Evolutionary conservation across 345 rosid genomes (phyloP).

Genomic region (Eucalyptus dawsonii): DNA sequence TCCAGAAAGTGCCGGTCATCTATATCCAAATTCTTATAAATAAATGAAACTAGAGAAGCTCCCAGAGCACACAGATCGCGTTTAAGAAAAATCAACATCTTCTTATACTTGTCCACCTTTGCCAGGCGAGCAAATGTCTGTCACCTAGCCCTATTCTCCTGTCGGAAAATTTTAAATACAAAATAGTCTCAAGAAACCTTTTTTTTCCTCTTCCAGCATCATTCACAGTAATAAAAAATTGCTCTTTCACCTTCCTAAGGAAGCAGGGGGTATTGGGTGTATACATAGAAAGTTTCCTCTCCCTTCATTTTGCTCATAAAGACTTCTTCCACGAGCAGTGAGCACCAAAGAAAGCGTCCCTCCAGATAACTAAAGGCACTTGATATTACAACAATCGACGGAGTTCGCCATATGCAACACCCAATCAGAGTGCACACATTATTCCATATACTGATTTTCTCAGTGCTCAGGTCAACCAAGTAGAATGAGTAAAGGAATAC

Average conservation of each 20-base stretch:
- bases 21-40: background rate
- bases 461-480: background rate
- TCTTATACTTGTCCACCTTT: background rate
- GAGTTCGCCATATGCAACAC: background rate
- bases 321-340: background rate
- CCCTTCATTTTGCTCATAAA: background rate
- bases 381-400: background rate
- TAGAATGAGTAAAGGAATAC: background rate
- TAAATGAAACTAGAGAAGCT: background rate
- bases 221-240: background rate
- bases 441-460: background rate
- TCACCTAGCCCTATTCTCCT: background rate
- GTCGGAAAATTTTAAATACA: background rate
- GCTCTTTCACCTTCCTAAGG: background rate
- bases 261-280: background rate
- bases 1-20: background rate
- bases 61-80: background rate
- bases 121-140: background rate
- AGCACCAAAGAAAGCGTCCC: background rate
- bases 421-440: background rate
- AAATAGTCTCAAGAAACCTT: background rate
- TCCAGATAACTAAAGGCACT: background rate
- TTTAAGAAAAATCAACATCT: background rate
- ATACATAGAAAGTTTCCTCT: background rate
- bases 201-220: background rate